phyloP scores from a whole-genome alignment of 1,139 yeast species.

The Kurtzmaniella quercitrusa region DNA sequence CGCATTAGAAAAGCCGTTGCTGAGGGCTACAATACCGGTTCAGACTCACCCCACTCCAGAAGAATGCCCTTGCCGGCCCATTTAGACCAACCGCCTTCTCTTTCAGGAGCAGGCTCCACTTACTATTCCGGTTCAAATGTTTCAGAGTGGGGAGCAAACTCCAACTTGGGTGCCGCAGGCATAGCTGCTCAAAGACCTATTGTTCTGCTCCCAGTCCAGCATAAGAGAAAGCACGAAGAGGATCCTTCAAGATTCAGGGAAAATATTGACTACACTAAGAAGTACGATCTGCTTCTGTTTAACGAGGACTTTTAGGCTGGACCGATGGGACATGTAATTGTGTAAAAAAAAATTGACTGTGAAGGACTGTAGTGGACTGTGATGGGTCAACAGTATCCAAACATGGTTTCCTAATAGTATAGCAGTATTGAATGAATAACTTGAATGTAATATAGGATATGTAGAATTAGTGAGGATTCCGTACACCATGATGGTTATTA shows the following conservation, averaged over 20 bases:
- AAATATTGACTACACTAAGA: slow-evolving; percentile 7
- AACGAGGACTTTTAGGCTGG: slow-evolving; percentile 11
- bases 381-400: no score
- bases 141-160: slow-evolving; percentile 42
- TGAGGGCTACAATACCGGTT: slow-evolving; percentile 49
- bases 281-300: slow-evolving; percentile 9
- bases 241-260: slow-evolving; percentile 7
- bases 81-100: slow-evolving; percentile 35
- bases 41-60: slow-evolving; percentile 4
- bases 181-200: slow-evolving; percentile 15
- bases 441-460: no score
- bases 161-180: slow-evolving; percentile 21
- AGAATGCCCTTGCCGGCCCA: slow-evolving; percentile 55
- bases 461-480: no score
- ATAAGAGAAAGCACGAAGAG: slow-evolving; percentile 37
- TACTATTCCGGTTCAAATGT: slow-evolving; percentile 40
- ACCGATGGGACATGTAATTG: background rate
- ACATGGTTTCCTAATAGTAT: no score
- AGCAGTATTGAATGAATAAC: no score
- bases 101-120: slow-evolving; percentile 38
- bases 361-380: no score
- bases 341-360: no score
- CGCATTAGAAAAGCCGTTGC: slow-evolving; percentile 64
- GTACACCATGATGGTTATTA: no score
- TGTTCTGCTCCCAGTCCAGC: slow-evolving; percentile 3